Evolutionary conservation across 495 filamentous ascomycete genomes (phyloP).

Genomic region (Annulohypoxylon nitens): DNA sequence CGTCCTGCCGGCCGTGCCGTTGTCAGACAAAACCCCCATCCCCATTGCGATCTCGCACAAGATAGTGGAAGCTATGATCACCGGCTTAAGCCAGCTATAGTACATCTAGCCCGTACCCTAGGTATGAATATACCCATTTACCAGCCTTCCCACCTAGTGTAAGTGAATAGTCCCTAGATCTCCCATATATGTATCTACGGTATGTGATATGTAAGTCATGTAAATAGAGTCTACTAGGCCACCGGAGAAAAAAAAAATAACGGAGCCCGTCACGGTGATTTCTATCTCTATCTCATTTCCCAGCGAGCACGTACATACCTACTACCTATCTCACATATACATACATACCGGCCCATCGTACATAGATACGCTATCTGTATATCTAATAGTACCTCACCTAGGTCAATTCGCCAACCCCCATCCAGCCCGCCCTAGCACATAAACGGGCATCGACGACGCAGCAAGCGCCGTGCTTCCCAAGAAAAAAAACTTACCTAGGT

Average conservation of each 20-base stretch:
- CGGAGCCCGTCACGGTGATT: conserved; percentile 22
- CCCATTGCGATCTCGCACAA: conserved; percentile 32
- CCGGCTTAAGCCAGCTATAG: not conserved
- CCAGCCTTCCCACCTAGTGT: not conserved
- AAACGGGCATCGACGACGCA: not conserved
- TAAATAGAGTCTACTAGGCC: not conserved
- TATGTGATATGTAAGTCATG: no score
- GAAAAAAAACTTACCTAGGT: not conserved
- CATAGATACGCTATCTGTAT: not conserved
- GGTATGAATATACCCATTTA: not conserved
- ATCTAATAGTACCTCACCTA: conserved; percentile 3
- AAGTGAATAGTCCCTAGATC: not conserved
- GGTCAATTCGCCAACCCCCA: not conserved
- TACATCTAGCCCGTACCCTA: not conserved
- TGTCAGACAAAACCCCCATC: conserved; percentile 26
- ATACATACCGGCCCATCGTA: not conserved
- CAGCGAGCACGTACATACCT: not conserved
- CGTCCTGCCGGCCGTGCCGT: conserved; percentile 35
- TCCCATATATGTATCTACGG: no score
- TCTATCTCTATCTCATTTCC: conserved; percentile 5
- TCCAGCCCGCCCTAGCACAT: not conserved
- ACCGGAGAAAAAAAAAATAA: conserved; percentile 33
- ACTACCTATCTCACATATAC: no score
- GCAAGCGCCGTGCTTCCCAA: not conserved
- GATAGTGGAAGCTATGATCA: conserved; percentile 20